phyloP scores from a whole-genome alignment of 257 asterid species.

The Gentiana dahurica region DNA sequence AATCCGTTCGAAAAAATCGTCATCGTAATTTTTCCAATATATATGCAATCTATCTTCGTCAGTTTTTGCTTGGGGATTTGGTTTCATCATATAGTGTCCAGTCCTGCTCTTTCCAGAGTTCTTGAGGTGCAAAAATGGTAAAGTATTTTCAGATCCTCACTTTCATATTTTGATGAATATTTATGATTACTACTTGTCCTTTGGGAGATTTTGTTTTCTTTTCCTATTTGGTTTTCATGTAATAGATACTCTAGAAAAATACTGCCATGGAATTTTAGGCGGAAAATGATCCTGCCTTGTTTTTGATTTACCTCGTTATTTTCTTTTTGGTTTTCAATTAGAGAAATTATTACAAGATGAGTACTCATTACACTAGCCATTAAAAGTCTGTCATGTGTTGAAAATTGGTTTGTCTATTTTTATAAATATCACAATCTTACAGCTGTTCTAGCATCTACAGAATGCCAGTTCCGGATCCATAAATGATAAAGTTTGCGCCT shows the following conservation, averaged over 20 bases:
- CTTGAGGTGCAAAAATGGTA: conserved; percentile 4
- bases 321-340: neutral
- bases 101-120: neutral
- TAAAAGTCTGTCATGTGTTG: no score
- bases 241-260: neutral
- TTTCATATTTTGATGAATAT: neutral
- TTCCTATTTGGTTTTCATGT: neutral
- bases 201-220: neutral
- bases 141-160: neutral
- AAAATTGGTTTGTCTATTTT: no score
- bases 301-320: neutral
- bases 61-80: neutral
- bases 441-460: no score
- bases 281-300: neutral
- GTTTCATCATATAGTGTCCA: neutral
- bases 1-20: neutral
- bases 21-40: conserved; percentile 10
- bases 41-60: conserved; percentile 1
- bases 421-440: no score
- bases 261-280: neutral
- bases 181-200: neutral
- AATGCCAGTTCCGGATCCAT: no score
- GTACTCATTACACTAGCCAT: no score
- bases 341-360: neutral
- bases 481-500: no score